Percentiles rank a stretch among this genome's conserved stretches.
phyloP scores from a whole-genome alignment of 106 monocot genomes.

The Ottelia alismoides region DNA sequence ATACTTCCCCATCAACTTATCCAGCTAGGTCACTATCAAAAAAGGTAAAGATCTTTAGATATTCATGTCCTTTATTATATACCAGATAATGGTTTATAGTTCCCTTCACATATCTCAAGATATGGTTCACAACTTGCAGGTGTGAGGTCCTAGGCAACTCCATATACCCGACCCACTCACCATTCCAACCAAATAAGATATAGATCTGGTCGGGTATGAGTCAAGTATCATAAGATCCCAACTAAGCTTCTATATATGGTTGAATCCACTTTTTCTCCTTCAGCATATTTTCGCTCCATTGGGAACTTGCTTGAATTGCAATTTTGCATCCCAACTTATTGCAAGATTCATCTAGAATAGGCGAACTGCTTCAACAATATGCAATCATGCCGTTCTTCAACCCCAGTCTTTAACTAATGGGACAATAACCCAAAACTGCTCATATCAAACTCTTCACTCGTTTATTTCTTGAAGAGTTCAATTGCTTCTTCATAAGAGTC shows the following conservation, averaged over 20 bases:
- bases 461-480: neutral
- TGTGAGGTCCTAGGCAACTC: neutral
- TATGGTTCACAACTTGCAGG: too few relatives aligned
- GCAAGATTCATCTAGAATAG: neutral
- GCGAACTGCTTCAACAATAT: neutral
- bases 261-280: too few relatives aligned
- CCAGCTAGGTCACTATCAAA: too few relatives aligned
- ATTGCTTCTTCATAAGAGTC: neutral
- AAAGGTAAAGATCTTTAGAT: too few relatives aligned
- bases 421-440: neutral
- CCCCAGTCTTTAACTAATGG: neutral
- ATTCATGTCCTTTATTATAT: too few relatives aligned
- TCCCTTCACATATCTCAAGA: too few relatives aligned
- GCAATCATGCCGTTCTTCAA: neutral
- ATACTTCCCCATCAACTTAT: too few relatives aligned
- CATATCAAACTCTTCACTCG: neutral
- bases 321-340: neutral
- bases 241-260: neutral
- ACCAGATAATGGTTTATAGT: too few relatives aligned
- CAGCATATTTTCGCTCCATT: too few relatives aligned
- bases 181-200: neutral
- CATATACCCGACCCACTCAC: neutral
- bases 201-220: neutral
- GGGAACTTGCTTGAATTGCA: neutral
- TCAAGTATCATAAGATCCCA: neutral